A percentile compares a stretch with the other conserved stretches of the same genome.
Evolutionary conservation across 2,329 filamentous ascomycete species (phyloP).

Genomic region (Fusarium mundagurra): DNA sequence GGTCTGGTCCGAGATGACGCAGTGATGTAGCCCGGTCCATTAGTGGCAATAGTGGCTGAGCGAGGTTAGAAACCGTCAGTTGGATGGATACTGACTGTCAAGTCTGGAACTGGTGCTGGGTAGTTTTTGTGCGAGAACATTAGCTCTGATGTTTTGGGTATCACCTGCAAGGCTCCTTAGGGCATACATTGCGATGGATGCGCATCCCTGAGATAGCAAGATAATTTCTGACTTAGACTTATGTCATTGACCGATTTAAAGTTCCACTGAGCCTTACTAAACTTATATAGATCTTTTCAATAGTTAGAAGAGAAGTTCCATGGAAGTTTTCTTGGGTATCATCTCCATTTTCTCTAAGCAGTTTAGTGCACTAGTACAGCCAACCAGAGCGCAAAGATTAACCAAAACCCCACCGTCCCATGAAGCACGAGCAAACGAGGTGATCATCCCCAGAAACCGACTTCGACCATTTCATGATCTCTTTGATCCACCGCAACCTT

Average conservation of each 20-base stretch:
- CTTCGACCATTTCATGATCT: not conserved
- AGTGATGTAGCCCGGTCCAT: not conserved
- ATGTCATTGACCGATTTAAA: not conserved
- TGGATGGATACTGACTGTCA: not conserved
- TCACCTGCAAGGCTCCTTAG: not conserved
- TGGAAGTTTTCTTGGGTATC: not conserved
- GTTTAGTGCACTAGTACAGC: not conserved
- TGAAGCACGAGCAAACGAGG: not conserved
- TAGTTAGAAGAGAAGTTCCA: fast-evolving
- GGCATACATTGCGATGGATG: not conserved
- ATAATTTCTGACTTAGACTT: fast-evolving
- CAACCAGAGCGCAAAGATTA: not conserved
- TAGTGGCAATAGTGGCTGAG: not conserved
- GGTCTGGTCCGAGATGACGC: not conserved
- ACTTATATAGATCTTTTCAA: fast-evolving
- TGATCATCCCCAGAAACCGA: too few species aligned
- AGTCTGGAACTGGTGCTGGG: not conserved
- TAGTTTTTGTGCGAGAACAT: not conserved
- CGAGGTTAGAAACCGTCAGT: not conserved
- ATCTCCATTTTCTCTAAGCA: not conserved
- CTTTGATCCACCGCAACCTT: fast-evolving
- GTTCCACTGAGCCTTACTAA: fast-evolving
- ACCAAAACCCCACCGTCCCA: not conserved
- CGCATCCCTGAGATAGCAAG: fast-evolving
- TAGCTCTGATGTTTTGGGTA: not conserved